Evolutionary conservation across 208 protist genomes (phyloP), one percentile per base, ranked within the genome.

Genomic region (Tritrichomonas musculus): DNA sequence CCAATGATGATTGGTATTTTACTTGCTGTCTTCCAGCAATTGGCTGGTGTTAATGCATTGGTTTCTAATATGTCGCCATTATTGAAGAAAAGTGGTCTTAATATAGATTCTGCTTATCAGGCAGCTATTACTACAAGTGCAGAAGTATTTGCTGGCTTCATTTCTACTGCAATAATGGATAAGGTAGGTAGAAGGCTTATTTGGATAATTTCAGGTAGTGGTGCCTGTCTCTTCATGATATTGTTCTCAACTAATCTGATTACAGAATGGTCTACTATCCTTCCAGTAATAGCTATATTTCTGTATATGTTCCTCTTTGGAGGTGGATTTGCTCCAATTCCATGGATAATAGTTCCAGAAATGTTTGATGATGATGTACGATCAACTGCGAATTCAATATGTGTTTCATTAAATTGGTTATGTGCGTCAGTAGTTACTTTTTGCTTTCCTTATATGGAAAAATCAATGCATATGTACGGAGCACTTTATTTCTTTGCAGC

Each of bases 321-420:
- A 33, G 4, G 9, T n/a, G 64, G 64, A n/a, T n/a, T 72, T 8
- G 64, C 64, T n/a, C 8, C 8, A 33, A 72, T 72, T 20, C 64
- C 64, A 72, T 72, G 64, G 64, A 27, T 88, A 27, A 88, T 88
- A 57, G 47, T 49, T 36, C 77, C 77, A 57, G 77, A 88, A 88
- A 47, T 88, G 30, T 88, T 88, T 47, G 0, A 9, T 55, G 47
- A 88, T 60, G 25, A 17, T 39, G 77, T 88, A 39, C 20, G 77
- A 33, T 20, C 77, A 33, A 20, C 44, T 22, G 77, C 77, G 39
- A 57, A 20, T 4, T 53, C 77, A 39, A 53, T 88, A 13, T n/a
- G 44, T 44, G 39, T 27, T 39, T 53, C 77, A 33, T 33, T 88
- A 0, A 88, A 88, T 36, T 88, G 77, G 77, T 41, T 82, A 8